A percentile compares a stretch with the other conserved stretches of the same genome.
phyloP scores from a whole-genome alignment of 1,284 basidiomycete genomes.

The Trichosporon inkin region DNA sequence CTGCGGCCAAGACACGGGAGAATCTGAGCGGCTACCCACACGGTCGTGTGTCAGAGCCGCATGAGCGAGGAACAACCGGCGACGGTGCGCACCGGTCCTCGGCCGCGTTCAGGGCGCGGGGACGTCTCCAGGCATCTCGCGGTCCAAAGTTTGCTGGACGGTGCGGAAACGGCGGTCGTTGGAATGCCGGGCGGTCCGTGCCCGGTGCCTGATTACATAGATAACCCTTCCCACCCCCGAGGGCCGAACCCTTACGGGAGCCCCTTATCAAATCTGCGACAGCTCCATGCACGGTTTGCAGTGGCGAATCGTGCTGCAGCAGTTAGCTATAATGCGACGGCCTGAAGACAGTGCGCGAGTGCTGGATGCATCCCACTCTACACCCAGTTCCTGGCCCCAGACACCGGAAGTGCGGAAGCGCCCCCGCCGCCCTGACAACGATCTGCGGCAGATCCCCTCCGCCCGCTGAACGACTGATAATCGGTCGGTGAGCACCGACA shows the following conservation, averaged over 20 bases:
- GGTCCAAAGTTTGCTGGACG: background rate
- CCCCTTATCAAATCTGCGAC: background rate
- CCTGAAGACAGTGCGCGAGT: too few species aligned
- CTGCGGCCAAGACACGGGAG: background rate
- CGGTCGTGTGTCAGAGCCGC: background rate
- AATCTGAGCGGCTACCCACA: background rate
- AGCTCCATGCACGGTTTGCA: background rate
- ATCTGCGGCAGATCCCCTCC: background rate
- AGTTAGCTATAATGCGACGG: too few species aligned
- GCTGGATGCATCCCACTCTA: background rate
- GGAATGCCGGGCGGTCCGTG: conserved; percentile 1
- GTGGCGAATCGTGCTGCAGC: too few species aligned
- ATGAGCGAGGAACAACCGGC: background rate
- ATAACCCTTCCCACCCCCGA: conserved; percentile 5
- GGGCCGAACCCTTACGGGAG: conserved; percentile 3
- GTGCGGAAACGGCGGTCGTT: background rate
- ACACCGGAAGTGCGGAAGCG: background rate
- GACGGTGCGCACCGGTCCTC: too few species aligned
- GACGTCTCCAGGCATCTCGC: too few species aligned
- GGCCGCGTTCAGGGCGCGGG: too few species aligned
- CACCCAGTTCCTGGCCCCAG: background rate
- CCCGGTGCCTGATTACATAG: conserved; percentile 8
- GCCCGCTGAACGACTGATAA: conserved; percentile 3
- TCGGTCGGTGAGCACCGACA: background rate
- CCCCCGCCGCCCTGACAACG: background rate